Evolutionary conservation across 768 basidiomycete species (phyloP).

Genomic region (Termitomyces sp.): DNA sequence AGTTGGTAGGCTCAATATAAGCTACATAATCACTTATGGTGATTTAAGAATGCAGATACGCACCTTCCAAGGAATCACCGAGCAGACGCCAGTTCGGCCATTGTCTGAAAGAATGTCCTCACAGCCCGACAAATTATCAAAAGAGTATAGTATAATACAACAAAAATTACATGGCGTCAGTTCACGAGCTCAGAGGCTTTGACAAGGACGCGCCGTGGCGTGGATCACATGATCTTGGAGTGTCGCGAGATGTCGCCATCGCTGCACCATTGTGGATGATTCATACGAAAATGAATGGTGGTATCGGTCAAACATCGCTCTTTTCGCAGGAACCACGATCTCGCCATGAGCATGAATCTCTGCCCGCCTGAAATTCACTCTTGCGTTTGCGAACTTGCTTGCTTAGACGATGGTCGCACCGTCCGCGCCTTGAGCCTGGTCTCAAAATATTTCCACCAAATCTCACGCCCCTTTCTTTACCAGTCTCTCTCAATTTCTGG

Average conservation of each 20-base stretch:
- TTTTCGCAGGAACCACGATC: not conserved
- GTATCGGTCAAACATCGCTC: not conserved
- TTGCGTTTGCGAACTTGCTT: constrained; percentile 37
- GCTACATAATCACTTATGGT: not conserved
- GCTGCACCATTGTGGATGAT: constrained; percentile 13
- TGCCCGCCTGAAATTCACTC: constrained; percentile 41
- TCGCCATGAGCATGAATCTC: constrained; percentile 23
- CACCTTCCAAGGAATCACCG: too few species aligned
- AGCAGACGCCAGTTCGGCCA: not conserved
- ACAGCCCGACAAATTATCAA: not conserved
- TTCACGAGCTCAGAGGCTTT: too few species aligned
- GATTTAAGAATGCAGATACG: too few species aligned
- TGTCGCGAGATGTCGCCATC: constrained; percentile 22
- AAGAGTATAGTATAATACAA: not conserved
- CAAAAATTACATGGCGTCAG: not conserved
- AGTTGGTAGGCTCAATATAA: not conserved
- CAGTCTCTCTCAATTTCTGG: constrained; percentile 32
- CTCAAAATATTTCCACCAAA: constrained; percentile 33
- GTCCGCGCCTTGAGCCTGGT: constrained; percentile 31
- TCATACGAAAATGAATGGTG: not conserved
- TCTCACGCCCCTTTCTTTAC: constrained; percentile 34
- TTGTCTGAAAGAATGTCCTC: not conserved
- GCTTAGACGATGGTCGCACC: constrained; percentile 32
- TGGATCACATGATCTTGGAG: constrained; percentile 8
- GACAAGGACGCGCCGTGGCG: not conserved